Evolutionary conservation across 176 grass and related monocot species (phyloP).

Genomic region (Panicum miliaceum): DNA sequence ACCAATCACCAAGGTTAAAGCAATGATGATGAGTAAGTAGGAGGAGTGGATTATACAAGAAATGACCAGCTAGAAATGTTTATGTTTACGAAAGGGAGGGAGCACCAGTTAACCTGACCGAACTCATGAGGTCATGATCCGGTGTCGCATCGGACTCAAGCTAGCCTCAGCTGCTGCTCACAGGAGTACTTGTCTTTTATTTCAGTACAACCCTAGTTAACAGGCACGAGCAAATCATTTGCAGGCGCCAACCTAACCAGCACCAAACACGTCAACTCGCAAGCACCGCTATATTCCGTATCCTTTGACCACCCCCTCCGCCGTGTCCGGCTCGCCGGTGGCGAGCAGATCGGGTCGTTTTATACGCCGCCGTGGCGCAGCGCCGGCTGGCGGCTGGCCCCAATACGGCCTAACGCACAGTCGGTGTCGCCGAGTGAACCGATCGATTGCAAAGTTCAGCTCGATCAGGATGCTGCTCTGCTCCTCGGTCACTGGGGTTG

Average conservation of each 20-base stretch:
- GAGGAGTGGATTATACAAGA: too few relatives aligned
- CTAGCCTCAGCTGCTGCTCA: not conserved
- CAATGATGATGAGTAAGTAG: too few relatives aligned
- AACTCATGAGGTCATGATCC: not conserved
- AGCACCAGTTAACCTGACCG: too few relatives aligned
- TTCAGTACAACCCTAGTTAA: not conserved
- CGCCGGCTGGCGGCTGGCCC: not conserved
- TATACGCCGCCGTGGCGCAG: not conserved
- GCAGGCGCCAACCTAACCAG: not conserved
- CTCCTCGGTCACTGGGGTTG: not conserved
- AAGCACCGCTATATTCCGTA: conserved; percentile 33
- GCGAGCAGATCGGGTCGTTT: conserved; percentile 12
- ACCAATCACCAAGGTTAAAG: too few relatives aligned
- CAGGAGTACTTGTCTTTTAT: not conserved
- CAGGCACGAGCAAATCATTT: conserved; percentile 2
- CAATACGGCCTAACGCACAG: conserved; percentile 28
- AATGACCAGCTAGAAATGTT: too few relatives aligned
- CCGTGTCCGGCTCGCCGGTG: conserved; percentile 25
- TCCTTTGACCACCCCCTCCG: not conserved
- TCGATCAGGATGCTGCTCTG: not conserved
- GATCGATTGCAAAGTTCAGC: not conserved
- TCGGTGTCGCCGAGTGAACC: conserved; percentile 23
- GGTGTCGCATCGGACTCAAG: not conserved
- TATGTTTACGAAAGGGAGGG: too few relatives aligned
- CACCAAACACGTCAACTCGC: conserved; percentile 16